Conservation (phyloP, 306 rosid genomes). For the Benincasa hispida region DNA sequence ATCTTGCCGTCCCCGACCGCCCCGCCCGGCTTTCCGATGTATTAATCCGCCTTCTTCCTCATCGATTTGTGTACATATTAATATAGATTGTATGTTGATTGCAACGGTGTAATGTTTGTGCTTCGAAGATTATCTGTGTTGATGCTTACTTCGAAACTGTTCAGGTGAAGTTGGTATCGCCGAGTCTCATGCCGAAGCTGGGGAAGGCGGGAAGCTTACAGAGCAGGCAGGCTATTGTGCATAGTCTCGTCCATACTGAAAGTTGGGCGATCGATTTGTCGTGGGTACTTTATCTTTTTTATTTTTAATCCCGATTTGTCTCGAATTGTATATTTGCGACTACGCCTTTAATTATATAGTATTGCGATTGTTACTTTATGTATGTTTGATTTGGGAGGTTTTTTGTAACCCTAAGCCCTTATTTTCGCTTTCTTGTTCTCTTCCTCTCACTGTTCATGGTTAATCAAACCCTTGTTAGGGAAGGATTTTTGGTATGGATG, state of each 20-base stretch:
- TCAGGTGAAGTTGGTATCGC: slow-evolving; percentile 66
- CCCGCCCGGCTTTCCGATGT: slow-evolving; percentile 66
- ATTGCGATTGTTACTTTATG: too few relatives aligned
- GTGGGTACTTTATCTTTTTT: slow-evolving; percentile 38
- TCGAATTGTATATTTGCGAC: background rate
- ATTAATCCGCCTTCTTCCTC: background rate
- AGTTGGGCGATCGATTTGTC: slow-evolving; percentile 94
- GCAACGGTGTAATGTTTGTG: slow-evolving; percentile 12
- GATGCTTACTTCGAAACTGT: background rate
- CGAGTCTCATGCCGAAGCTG: slow-evolving; percentile 77
- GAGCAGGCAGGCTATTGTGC: slow-evolving; percentile 77
- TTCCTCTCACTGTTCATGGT: background rate
- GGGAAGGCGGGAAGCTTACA: slow-evolving; percentile 93
- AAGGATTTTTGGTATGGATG: too few relatives aligned
- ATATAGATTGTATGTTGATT: background rate
- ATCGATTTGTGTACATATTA: background rate
- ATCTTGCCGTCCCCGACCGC: slow-evolving; percentile 52
- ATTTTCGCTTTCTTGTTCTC: too few relatives aligned
- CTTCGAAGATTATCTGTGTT: slow-evolving; percentile 8
- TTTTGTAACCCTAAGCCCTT: background rate
- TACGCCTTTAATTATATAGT: background rate
- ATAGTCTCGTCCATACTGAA: slow-evolving; percentile 75
- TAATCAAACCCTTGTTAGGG: too few relatives aligned
- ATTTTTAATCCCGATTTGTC: background rate
- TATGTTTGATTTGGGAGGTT: background rate